Evolutionary conservation across 305 asterid species (phyloP), one percentile per base, ranked within the genome.

Genomic region (Solanum hybrid): DNA sequence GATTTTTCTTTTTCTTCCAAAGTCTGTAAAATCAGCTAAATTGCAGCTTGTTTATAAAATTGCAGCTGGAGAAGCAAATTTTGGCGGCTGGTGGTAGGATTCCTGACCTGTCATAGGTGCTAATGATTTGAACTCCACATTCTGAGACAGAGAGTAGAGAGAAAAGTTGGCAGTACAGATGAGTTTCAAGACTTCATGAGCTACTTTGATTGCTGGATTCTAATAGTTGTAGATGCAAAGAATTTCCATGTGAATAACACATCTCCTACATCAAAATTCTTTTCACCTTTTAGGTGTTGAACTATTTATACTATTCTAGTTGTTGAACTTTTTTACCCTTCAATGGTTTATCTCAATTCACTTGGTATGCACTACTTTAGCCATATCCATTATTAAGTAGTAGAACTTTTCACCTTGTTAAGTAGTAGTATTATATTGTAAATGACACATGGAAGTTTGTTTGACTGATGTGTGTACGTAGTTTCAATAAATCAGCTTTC

Each of bases 11-110:
- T 56, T 32, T 32, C 76, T 85, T 22, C n/a, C 34, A 0, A 56
- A 32, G 51, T 56, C 51, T 32, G 36, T 60, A 32, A 85, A 32
- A 60, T 22, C 77, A 60, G 77, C 51, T 85, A 60, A 85, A 60
- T 11, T 35, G 29, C 24, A 32, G 34, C 5, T 60, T 60, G 51
- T 85, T 32, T 22, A 32, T 85, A 64, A 60, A 36, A 89, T 79
- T 94, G 95, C 89, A 97, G 99, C 93, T 97, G 88, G 98, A 96
- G 92, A 94, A 93, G 82, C 95, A 95, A 91, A 97, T 97, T 91
- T n/a, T 95, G 94, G 95, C 94, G 87, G 98, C 96, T n/a, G 98
- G 98, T 10, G 99, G 98, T 89, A 89, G 92, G 24, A 79, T 95
- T 69, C 99, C 98, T 29, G 24, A 86, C 87, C 79, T 95, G 87